Evolutionary conservation across 768 basidiomycete genomes (phyloP).

Genomic region (Hortiboletus flavorubellus): DNA sequence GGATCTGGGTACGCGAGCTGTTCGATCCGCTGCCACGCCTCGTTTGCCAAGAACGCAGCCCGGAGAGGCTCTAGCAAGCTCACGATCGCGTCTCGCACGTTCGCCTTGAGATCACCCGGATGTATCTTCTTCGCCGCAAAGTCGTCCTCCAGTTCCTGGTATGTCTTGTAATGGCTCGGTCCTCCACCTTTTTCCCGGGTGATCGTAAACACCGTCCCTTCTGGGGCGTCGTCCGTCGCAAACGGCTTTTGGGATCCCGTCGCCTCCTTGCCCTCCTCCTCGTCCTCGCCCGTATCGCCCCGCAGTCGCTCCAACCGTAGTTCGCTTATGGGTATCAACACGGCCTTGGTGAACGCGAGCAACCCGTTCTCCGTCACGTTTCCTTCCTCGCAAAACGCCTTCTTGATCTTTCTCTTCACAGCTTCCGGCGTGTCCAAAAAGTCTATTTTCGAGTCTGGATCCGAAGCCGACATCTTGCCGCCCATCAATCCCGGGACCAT

Average conservation of each 20-base stretch:
- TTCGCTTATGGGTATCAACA: slow-evolving; percentile 84
- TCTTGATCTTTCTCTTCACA: slow-evolving; percentile 86
- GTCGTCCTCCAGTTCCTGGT: slow-evolving; percentile 63
- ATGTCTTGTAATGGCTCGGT: slow-evolving; percentile 66
- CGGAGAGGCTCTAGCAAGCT: slow-evolving; percentile 78
- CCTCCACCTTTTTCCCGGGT: slow-evolving; percentile 72
- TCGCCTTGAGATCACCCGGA: slow-evolving; percentile 84
- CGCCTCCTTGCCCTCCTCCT: slow-evolving; percentile 43
- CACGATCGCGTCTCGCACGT: slow-evolving; percentile 71
- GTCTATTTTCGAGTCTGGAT: slow-evolving; percentile 97
- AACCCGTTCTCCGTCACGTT: slow-evolving; percentile 86
- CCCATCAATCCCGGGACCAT: slow-evolving; percentile 96
- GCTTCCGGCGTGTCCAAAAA: slow-evolving; percentile 85
- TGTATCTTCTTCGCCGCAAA: slow-evolving; percentile 78
- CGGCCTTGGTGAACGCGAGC: slow-evolving; percentile 78
- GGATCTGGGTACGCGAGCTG: slow-evolving; percentile 82
- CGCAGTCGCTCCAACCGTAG: slow-evolving; percentile 59
- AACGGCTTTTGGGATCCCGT: slow-evolving; percentile 61
- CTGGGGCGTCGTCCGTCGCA: slow-evolving; percentile 63
- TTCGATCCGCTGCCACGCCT: slow-evolving; percentile 79
- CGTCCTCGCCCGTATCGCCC: slow-evolving; percentile 42
- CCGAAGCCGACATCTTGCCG: slow-evolving; percentile 98
- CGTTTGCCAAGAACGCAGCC: slow-evolving; percentile 66
- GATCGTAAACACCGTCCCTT: slow-evolving; percentile 79
- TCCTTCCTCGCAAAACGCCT: slow-evolving; percentile 93